A percentile compares a stretch with the other conserved stretches of the same genome.
These are phyloP conservation scores for Calonectria pseudoturangicola DNA, from an alignment of 2,329 filamentous ascomycete genomes.

Conservation along the genomic window DNA sequence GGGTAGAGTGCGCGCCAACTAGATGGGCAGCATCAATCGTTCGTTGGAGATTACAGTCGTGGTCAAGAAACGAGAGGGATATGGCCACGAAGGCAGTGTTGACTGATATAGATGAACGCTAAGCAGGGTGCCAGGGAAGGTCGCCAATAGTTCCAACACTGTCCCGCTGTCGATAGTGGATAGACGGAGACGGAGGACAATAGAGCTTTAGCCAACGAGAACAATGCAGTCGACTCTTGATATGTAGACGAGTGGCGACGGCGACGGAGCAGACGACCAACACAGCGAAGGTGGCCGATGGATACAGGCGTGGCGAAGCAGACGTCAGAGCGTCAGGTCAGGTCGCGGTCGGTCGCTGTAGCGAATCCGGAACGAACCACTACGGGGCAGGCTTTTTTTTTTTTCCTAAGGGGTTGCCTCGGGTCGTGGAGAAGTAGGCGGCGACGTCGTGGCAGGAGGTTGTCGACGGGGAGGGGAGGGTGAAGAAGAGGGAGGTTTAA, in stretches of 20 bases:
- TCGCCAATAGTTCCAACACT: slow-evolving; percentile 28
- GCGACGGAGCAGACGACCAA: slow-evolving; percentile 41
- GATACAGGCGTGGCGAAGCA: slow-evolving; percentile 49
- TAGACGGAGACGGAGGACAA: slow-evolving; percentile 20
- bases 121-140: slow-evolving; percentile 9
- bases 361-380: slow-evolving; percentile 36
- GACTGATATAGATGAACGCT: slow-evolving; percentile 37
- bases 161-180: slow-evolving; percentile 38
- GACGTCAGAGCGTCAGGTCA: slow-evolving; percentile 47
- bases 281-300: slow-evolving; percentile 52
- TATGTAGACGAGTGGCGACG: slow-evolving; percentile 39
- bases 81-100: slow-evolving; percentile 33
- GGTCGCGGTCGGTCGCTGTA: slow-evolving; percentile 38
- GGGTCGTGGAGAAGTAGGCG: slow-evolving; percentile 19
- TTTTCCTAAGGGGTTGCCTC: slow-evolving; percentile 26
- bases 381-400: slow-evolving; percentile 2
- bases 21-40: slow-evolving; percentile 51
- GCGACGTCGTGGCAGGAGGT: slow-evolving; percentile 11
- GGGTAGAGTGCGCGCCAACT: slow-evolving; percentile 35
- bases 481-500: slow-evolving; percentile 19
- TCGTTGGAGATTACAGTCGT: slow-evolving; percentile 47
- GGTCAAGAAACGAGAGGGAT: slow-evolving; percentile 43
- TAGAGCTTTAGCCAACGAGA: slow-evolving; percentile 45
- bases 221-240: slow-evolving; percentile 31
- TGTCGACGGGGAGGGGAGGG: neutral